Conservation (phyloP, 2,329 filamentous ascomycete genomes). For the Setomelanomma holmii region DNA sequence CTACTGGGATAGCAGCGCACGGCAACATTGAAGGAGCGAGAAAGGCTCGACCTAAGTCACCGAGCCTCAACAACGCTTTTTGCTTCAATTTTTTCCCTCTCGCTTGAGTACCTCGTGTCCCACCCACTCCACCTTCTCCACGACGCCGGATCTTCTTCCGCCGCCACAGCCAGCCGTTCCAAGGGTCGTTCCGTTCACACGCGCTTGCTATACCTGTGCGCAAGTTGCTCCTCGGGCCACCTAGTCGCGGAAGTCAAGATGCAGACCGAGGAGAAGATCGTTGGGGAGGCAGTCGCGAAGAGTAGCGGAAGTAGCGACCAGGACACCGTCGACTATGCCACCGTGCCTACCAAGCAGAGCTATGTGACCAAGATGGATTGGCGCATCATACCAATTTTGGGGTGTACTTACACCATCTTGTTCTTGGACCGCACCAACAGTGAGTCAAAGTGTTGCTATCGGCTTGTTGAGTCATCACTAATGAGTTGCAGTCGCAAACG, state of each 20-base stretch:
- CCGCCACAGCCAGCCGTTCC: background rate
- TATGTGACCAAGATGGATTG: conserved; percentile 67
- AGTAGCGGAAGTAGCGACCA: conserved; percentile 18
- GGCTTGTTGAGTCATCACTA: conserved; percentile 1
- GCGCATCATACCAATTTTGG: conserved; percentile 68
- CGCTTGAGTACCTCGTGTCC: background rate
- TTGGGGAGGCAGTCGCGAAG: conserved; percentile 17
- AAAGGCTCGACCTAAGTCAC: background rate
- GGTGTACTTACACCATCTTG: conserved; percentile 73
- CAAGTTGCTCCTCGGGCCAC: background rate
- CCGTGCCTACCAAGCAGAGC: conserved; percentile 36
- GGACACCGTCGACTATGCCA: conserved; percentile 8
- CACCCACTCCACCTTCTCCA: background rate
- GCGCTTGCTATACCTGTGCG: background rate
- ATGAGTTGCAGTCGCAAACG: conserved; percentile 67
- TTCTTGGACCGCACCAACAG: conserved; percentile 73
- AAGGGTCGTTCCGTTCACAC: conserved; percentile 7
- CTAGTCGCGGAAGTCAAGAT: conserved; percentile 2
- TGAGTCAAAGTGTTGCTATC: conserved; percentile 11
- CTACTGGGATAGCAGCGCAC: background rate
- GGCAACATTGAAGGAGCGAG: background rate
- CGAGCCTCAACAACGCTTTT: background rate
- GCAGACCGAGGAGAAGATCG: conserved; percentile 23
- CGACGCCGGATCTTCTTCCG: background rate
- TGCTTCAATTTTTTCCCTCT: background rate